Evolutionary conservation across 1,284 basidiomycete species (phyloP).

Genomic region (Cryptococcus hybrid): DNA sequence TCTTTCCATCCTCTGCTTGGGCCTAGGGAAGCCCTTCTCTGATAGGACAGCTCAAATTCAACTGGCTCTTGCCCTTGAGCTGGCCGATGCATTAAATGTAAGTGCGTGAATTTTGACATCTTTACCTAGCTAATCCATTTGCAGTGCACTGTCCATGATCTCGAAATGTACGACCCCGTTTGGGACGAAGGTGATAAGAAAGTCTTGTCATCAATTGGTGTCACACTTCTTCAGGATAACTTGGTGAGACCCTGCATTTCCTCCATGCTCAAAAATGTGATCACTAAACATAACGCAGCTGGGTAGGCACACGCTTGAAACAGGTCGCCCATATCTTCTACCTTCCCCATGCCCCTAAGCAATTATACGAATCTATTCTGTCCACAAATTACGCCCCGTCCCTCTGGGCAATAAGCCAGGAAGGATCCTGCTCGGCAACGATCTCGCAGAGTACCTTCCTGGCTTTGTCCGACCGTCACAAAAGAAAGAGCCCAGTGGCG

Average conservation of each 20-base stretch:
- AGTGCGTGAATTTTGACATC: not conserved
- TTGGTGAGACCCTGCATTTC: slow-evolving; percentile 15
- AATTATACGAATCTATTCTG: slow-evolving; percentile 41
- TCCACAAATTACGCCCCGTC: slow-evolving; percentile 25
- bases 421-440: slow-evolving; percentile 41
- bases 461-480: slow-evolving; percentile 15
- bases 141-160: slow-evolving; percentile 2
- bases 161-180: slow-evolving; percentile 38
- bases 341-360: slow-evolving; percentile 42
- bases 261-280: not conserved
- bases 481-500: not conserved
- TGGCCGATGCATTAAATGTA: slow-evolving; percentile 19
- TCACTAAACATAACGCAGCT: slow-evolving; percentile 13
- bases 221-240: slow-evolving; percentile 31
- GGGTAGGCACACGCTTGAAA: slow-evolving; percentile 21
- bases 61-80: slow-evolving; percentile 33
- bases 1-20: slow-evolving; percentile 32
- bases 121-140: slow-evolving; percentile 4
- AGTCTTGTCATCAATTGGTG: slow-evolving; percentile 20
- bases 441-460: slow-evolving; percentile 40
- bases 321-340: slow-evolving; percentile 28
- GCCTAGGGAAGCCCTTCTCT: slow-evolving; percentile 34
- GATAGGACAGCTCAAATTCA: slow-evolving; percentile 48
- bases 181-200: slow-evolving; percentile 35
- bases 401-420: slow-evolving; percentile 13